Conservation (phyloP, 176 grass and related monocot species). For the Zoysia pacifica region DNA sequence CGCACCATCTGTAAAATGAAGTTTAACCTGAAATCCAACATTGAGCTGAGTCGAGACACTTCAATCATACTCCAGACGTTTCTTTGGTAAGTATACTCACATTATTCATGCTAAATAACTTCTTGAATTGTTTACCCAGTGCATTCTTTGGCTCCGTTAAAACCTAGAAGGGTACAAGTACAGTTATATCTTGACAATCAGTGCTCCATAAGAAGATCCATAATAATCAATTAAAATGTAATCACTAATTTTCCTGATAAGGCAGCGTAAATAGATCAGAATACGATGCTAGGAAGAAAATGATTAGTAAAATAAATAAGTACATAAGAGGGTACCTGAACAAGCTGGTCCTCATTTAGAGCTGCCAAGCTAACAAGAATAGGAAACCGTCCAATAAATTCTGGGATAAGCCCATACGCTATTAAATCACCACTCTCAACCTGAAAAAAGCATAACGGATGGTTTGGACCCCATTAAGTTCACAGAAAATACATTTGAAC, state of each 20-base stretch:
- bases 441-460: constrained; percentile 45
- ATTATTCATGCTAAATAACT: constrained; percentile 95
- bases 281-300: not conserved
- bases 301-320: not conserved
- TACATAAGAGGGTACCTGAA: constrained; percentile 55
- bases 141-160: constrained; percentile 90
- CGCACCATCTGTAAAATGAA: constrained; percentile 83
- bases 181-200: not conserved
- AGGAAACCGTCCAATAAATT: constrained; percentile 98
- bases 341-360: constrained; percentile 88
- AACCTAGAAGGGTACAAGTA: constrained; percentile 56
- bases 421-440: constrained; percentile 97
- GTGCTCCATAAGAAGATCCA: too few species aligned
- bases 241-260: not conserved
- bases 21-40: constrained; percentile 79
- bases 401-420: constrained; percentile 94
- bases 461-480: constrained; percentile 3
- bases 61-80: not conserved
- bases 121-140: constrained; percentile 94
- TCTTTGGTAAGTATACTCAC: constrained; percentile 54
- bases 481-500: constrained; percentile 10
- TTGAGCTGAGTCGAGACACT: not conserved
- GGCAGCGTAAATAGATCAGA: not conserved
- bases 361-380: constrained; percentile 86
- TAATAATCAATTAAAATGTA: too few species aligned